Evolutionary conservation across 768 basidiomycete genomes (phyloP).

Genomic region (Tylopilus sp.): DNA sequence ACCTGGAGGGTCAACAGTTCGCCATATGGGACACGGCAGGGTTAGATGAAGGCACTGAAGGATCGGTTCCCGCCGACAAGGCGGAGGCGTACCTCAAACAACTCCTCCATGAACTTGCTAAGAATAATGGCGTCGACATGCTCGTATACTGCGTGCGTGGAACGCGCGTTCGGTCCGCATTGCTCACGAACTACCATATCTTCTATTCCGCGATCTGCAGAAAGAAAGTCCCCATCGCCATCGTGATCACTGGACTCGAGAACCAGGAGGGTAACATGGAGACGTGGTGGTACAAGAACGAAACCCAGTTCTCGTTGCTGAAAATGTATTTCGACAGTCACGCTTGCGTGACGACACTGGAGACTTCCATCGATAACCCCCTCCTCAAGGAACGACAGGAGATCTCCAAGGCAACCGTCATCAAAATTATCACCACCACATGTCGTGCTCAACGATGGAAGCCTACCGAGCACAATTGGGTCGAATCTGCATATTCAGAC

Average conservation of each 20-base stretch:
- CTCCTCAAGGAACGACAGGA: constrained; percentile 17
- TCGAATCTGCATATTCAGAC: constrained; percentile 25
- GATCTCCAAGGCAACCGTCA: constrained; percentile 23
- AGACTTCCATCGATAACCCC: constrained; percentile 9
- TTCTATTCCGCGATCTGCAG: constrained; percentile 41
- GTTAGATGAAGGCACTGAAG: constrained; percentile 27
- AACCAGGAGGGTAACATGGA: constrained; percentile 34
- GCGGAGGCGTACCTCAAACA: constrained; percentile 31
- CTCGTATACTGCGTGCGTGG: constrained; percentile 41
- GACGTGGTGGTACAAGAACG: constrained; percentile 30
- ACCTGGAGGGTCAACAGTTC: constrained; percentile 17
- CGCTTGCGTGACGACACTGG: constrained; percentile 34
- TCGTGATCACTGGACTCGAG: constrained; percentile 44
- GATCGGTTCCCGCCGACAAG: constrained; percentile 27
- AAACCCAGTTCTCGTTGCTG: constrained; percentile 17
- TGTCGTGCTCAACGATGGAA: constrained; percentile 26
- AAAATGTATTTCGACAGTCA: constrained; percentile 29
- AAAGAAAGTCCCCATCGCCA: constrained; percentile 36
- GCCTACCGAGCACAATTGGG: constrained; percentile 26
- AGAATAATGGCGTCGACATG: constrained; percentile 37
- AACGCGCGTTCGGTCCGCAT: constrained; percentile 34
- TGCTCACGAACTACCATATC: constrained; percentile 38
- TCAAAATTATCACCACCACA: constrained; percentile 16
- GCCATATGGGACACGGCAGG: constrained; percentile 36
- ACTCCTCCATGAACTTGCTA: constrained; percentile 35